Base-by-base conservation (phyloP, 768 basidiomycete genomes). In the Cystofilobasidium bisporidii region DNA sequence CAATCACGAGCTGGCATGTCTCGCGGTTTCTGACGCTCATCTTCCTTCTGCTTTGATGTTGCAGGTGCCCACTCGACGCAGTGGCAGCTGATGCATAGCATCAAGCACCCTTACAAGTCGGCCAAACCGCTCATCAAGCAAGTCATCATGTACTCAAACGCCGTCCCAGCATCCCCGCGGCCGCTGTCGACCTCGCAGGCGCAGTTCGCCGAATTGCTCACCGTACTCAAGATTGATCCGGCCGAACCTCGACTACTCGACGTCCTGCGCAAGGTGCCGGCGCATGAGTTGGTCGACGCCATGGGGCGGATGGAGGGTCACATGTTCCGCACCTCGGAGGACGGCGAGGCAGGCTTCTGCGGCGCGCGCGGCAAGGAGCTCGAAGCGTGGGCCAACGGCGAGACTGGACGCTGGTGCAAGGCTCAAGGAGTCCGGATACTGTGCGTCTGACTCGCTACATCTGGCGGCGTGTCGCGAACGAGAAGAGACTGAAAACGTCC, bases 101-200 rank as follows among this genome's bases (percentile, higher is more conserved):
- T 63, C 45, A 14, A 32, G 24, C 61, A n/a, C 30, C 45, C 30
- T 48, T 43, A 10, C 10, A n/a, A 41, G 1, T 4, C 61, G 20
- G 20, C 41, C 10, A 8, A 1, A 20, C 28, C 47, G 9, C n/a
- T 43, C 18, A 40, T 47, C 28, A 48, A 30, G 14, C 30, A 47
- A 6, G 50, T 63, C 61, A 50, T 63, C 30, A 30, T 48, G 43
- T 63, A 63, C 61, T 63, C 61, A 17, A 63, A 63, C 61, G 47
- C 61, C 28, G 47, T 63, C 30, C 61, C 61, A 6, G 45, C 61
- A 0, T 47, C 61, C 3, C 61, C 61, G 20, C 61, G 47, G 48
- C 61, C 32, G 43, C 26, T 63, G 30, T 47, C 61, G 45, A 47
- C 45, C 18, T 26, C 43, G 18, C 61, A 63, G 11, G 20, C 43